Evolutionary conservation across 768 basidiomycete genomes (phyloP).

Genomic region (Pholiota conissans): DNA sequence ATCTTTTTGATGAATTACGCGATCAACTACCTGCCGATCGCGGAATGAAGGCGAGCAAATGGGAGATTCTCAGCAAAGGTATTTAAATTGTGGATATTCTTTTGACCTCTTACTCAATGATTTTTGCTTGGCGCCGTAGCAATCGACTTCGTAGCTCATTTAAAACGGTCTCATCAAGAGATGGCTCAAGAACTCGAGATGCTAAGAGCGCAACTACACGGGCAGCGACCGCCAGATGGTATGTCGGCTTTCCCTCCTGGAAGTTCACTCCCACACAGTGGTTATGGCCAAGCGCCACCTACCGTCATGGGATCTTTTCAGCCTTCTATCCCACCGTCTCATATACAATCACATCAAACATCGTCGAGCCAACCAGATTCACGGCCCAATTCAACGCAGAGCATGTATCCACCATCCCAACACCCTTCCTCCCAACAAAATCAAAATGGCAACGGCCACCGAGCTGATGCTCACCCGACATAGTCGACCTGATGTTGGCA

Average conservation of each 20-base stretch:
- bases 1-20: slow-evolving; percentile 93
- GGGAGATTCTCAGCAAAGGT: slow-evolving; percentile 99
- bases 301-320: slow-evolving; percentile 32
- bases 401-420: slow-evolving; percentile 45
- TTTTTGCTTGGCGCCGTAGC: slow-evolving; percentile 41
- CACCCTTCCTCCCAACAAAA: slow-evolving; percentile 28
- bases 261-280: slow-evolving; percentile 43
- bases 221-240: slow-evolving; percentile 54
- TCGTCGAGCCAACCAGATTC: slow-evolving; percentile 42
- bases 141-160: slow-evolving; percentile 81
- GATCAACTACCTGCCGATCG: slow-evolving; percentile 91
- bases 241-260: slow-evolving; percentile 50
- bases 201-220: slow-evolving; percentile 72
- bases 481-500: slow-evolving; percentile 6
- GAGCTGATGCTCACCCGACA: slow-evolving; percentile 35
- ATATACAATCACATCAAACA: slow-evolving; percentile 44
- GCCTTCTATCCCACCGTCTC: slow-evolving; percentile 42
- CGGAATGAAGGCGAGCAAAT: slow-evolving; percentile 96
- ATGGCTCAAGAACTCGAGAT: slow-evolving; percentile 79
- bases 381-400: slow-evolving; percentile 65
- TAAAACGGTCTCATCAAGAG: slow-evolving; percentile 78
- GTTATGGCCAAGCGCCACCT: slow-evolving; percentile 49
- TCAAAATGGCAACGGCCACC: slow-evolving; percentile 45
- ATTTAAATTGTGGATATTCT: slow-evolving; percentile 7
- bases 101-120: slow-evolving; percentile 6